These are phyloP conservation scores for Colletotrichum endophyticum DNA, from an alignment of 2,329 filamentous ascomycete species.

Conservation along the genomic window DNA sequence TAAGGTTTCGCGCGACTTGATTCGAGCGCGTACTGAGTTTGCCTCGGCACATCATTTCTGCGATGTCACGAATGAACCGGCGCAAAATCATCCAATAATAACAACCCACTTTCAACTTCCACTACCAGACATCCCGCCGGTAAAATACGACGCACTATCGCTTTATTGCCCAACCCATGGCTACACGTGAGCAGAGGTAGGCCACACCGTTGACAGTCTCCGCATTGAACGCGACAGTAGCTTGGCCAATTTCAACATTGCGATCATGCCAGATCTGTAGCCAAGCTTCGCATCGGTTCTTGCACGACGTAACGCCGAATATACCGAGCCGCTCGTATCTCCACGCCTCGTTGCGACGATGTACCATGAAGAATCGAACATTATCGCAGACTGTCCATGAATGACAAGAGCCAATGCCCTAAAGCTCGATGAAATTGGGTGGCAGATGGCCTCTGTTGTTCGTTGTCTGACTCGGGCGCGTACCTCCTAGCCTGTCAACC, in stretches of 20 bases:
- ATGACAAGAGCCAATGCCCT: neutral
- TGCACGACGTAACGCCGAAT: neutral
- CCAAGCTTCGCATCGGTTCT: neutral
- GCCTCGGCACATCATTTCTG: constrained; percentile 9
- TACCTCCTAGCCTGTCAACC: neutral
- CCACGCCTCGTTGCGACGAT: neutral
- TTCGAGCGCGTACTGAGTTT: constrained; percentile 1
- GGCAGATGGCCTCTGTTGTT: neutral
- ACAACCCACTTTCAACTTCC: neutral
- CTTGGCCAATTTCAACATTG: neutral
- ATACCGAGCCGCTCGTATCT: neutral
- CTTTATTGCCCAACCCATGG: neutral
- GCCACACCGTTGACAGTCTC: neutral
- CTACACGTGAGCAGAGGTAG: neutral
- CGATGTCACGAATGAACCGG: neutral
- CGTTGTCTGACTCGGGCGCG: neutral
- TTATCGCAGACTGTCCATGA: neutral
- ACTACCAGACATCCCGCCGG: neutral
- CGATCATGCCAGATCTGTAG: neutral
- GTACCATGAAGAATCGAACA: neutral
- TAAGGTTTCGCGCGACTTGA: neutral
- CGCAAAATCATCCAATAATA: neutral
- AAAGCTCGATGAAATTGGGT: neutral
- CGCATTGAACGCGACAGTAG: neutral
- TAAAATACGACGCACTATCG: neutral